Evolutionary conservation across 129 eudicot genomes (phyloP), one percentile per base, ranked within the genome.

Genomic region (Escallonia rubra): DNA sequence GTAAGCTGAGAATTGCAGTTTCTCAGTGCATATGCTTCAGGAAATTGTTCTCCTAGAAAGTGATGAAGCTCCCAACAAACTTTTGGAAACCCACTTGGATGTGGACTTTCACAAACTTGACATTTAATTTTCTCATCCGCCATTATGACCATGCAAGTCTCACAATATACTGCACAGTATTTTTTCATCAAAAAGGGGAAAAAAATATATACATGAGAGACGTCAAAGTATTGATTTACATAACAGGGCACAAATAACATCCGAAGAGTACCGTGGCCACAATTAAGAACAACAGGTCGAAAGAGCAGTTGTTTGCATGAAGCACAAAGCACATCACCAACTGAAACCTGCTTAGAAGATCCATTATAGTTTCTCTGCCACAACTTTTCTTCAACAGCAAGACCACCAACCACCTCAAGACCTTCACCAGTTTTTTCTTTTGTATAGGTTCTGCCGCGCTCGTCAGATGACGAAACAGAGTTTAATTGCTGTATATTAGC

Each of bases 231-330:
- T 15, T 3, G 41, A 23, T 23, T 23, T 8, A 8, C 41, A 51
- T 2, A 15, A 9, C 3, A 3, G 53, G 11, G 34, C 42, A 53
- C 15, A 45, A 55, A 10, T 51, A 13, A 41, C 43, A 34, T 54
- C 6, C 3, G 48, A 67, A 66, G 43, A 56, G 41, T 86, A 89
- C 96, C 93, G 54, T 89, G 94, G 61, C 96, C 96, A 61, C 96
- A 89, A 61, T 89, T 89, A 48, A 89, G 87, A 73, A 79, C 92
- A 74, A 74, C 80, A 41, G 96, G 92, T 54, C 78, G 87, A 82
- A 61, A 78, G 16, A 85, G 78, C 61, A 89, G 67, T 68, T 73
- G 73, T 52, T 71, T 83, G 88, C 96, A 89, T 53, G 83, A 70
- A 53, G 70, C 79, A 74, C 96, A 88, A 39, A 78, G 66, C 14